A percentile compares a stretch with the other conserved stretches of the same genome.
These are phyloP conservation scores for Psidium friedrichsthalianum DNA, from an alignment of 345 rosid genomes.

Conservation along the genomic window DNA sequence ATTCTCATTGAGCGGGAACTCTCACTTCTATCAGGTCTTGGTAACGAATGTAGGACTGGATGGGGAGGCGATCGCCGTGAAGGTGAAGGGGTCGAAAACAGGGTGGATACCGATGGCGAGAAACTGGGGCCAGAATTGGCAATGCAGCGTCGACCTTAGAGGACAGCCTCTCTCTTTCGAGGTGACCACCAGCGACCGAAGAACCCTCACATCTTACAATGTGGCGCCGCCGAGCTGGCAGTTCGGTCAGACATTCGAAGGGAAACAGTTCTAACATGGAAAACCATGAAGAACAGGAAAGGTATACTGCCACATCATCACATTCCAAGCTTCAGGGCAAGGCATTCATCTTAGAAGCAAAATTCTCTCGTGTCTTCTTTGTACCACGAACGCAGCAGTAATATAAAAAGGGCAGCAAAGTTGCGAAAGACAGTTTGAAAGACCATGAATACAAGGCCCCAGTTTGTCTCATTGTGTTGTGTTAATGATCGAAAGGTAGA, in stretches of 20 bases:
- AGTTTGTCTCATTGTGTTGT: not conserved
- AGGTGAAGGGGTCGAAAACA: conserved; percentile 84
- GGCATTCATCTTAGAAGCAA: not conserved
- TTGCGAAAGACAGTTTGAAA: not conserved
- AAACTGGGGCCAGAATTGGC: conserved; percentile 96
- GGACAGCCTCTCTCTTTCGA: conserved; percentile 90
- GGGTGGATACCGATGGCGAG: conserved; percentile 96
- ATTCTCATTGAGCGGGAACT: conserved; percentile 62
- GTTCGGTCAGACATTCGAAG: conserved; percentile 74
- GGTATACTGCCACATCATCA: not conserved
- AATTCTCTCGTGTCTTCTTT: not conserved
- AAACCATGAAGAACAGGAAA: not conserved
- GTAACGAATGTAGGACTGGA: conserved; percentile 72
- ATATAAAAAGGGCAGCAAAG: not conserved
- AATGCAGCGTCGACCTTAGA: conserved; percentile 46
- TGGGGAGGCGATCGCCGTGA: conserved; percentile 72
- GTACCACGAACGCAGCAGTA: not conserved
- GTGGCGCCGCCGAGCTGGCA: conserved; percentile 82
- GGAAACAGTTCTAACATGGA: conserved; percentile 44
- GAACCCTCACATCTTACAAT: conserved; percentile 60
- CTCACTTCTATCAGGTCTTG: conserved; percentile 61
- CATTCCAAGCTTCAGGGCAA: not conserved
- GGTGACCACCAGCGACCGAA: conserved; percentile 53
- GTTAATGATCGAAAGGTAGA: not conserved
- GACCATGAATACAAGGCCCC: not conserved